Evolutionary conservation across 1,139 yeast species (phyloP), one percentile per base, ranked within the genome.

Genomic region (Candida glucosophila): DNA sequence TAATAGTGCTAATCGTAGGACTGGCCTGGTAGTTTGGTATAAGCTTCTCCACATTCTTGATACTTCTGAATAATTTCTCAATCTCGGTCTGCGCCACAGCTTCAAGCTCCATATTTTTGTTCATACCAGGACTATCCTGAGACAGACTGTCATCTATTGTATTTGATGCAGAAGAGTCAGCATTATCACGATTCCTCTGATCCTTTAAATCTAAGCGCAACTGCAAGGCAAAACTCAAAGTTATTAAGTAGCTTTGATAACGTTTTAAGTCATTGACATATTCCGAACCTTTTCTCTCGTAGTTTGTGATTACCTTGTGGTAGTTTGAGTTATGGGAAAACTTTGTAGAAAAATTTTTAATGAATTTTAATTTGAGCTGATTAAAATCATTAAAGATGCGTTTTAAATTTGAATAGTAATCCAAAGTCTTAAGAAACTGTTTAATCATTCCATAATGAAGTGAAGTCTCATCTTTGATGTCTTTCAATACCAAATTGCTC

Each of bases 221-320:
- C 34, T 61, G 66, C 32, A 69, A 57, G 1, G 70, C 75, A 39
- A 58, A 58, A 6, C 68, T 72, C 26, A 69, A 53, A 24, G 61
- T 57, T 24, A 58, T 49, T 24, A 68, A 50, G 43, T 70, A 70
- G 34, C 50, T 52, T 45, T 60, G 67, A 43, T 67, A 67, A 42
- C 64, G 59, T 29, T 51, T 46, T 35, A 66, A 46, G 32, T 69
- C 75, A 20, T 44, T 40, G 38, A 59, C 63, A 39, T 69, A 61
- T 31, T 65, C 68, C 23, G 47, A 48, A 12, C 57, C 41, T 37
- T 61, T 65, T 24, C 47, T 43, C 20, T 61, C 62, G 39, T 52
- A 68, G 44, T 69, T 69, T 26, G 34, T 31, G 12, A 52, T 33
- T 11, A 67, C 47, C 28, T 47, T 44, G 23, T 51, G 39, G 35